These are phyloP conservation scores for Diplodia intermedia DNA, from an alignment of 2,329 filamentous ascomycete genomes.

Conservation along the genomic window DNA sequence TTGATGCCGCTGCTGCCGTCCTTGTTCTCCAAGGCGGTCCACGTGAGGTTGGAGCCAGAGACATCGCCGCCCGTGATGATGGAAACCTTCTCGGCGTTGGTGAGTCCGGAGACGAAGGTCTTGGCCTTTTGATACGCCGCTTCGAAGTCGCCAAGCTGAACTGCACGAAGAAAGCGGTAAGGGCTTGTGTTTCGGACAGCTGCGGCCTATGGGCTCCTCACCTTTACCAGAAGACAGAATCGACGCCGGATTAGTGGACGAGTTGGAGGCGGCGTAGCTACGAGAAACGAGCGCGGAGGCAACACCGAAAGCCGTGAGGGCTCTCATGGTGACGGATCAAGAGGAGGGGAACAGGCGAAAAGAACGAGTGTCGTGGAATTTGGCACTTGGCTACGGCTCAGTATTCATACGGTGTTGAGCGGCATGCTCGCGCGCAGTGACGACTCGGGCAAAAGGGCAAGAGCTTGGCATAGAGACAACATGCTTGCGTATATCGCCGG, in stretches of 20 bases:
- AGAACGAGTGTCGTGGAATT: background rate
- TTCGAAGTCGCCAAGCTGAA: slow-evolving; percentile 27
- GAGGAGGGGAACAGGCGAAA: background rate
- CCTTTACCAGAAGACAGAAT: slow-evolving; percentile 26
- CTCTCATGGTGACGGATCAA: slow-evolving; percentile 9
- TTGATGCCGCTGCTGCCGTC: slow-evolving; percentile 39
- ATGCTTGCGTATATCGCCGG: slow-evolving; percentile 18
- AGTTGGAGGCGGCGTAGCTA: slow-evolving; percentile 22
- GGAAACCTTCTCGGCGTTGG: slow-evolving; percentile 25
- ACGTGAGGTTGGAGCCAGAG: slow-evolving; percentile 33
- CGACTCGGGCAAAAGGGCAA: background rate
- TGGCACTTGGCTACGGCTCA: background rate
- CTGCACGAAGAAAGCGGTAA: background rate
- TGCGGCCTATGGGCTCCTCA: background rate
- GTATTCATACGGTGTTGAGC: background rate
- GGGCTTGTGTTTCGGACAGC: background rate
- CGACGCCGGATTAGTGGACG: background rate
- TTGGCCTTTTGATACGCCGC: slow-evolving; percentile 21
- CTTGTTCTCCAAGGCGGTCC: slow-evolving; percentile 36
- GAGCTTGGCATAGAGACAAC: background rate
- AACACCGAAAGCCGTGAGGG: slow-evolving; percentile 25
- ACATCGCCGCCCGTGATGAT: slow-evolving; percentile 27
- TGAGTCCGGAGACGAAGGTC: slow-evolving; percentile 20
- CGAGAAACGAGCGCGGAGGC: slow-evolving; percentile 27
- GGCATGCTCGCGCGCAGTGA: background rate